Base-by-base conservation (phyloP, 139 green algal genomes). In the Raphidocelis subcapitata region DNA sequence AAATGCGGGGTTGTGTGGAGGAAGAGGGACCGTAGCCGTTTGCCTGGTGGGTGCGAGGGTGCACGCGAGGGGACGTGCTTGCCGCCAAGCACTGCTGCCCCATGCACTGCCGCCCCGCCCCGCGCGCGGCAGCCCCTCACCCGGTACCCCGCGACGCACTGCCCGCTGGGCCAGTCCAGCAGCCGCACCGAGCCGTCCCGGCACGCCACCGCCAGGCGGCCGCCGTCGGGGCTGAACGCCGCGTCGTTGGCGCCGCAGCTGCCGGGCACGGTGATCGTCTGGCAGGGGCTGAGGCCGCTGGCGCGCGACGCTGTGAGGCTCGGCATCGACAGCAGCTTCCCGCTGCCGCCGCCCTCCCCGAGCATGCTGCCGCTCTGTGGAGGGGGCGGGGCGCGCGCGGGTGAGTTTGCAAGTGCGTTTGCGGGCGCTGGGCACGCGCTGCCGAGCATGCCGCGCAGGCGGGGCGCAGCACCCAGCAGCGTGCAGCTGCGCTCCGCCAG, bases 171-270 rank as follows among this genome's bases (percentile, higher is more conserved):
- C 31, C 86, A 72, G 28, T 93, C 84, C 47, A 96, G 84, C 10
- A 98, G 31, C 16, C 89, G 81, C 60, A 96, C 64, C 37, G 82
- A 72, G 37, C 94, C 94, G 60, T 98, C 93, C 26, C 84, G 71
- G 73, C 84, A 89, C 0, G 87, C 90, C 0, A 85, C 89, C 14
- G 94, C 93, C 24, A 97, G 36, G n/a, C 75, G 71, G 16, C 52
- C 72, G 21, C 92, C 92, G 46, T 93, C 85, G 0, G 94, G 88
- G 0, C 88, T 93, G 33, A 93, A 81, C 0, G 87, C 82, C 20
- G 89, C 52, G 57, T 90, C 89, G 47, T 86, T 91, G 54, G 95
- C 80, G 41, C 91, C 83, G 5, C 85, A 79, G 23, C 80, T 74
- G 33, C 47, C 29, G 18, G 75, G 57, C 26, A 75, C 51, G 56